A percentile compares a stretch with the other conserved stretches of the same genome.
These are phyloP conservation scores for Geotrichum cucujoidarum DNA, from an alignment of 1,139 yeast species.

Conservation along the genomic window DNA sequence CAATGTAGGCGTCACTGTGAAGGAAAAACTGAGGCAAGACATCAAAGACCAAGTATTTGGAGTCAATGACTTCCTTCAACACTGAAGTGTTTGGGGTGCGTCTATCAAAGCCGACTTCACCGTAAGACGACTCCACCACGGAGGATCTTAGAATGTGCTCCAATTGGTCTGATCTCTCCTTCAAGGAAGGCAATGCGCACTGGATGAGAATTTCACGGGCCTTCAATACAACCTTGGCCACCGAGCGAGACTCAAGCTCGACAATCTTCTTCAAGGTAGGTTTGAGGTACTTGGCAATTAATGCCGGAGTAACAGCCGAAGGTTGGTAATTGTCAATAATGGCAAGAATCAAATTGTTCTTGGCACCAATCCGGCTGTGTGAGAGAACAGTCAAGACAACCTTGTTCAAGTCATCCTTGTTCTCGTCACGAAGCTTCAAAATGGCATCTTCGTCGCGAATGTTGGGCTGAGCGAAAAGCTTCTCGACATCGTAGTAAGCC, in stretches of 20 bases:
- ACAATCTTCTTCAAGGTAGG: conserved; percentile 71
- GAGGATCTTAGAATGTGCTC: conserved; percentile 92
- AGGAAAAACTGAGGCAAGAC: conserved; percentile 87
- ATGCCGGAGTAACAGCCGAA: conserved; percentile 51
- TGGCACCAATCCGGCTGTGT: conserved; percentile 89
- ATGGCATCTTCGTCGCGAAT: conserved; percentile 75
- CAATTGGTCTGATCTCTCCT: conserved; percentile 94
- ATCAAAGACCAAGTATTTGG: conserved; percentile 93
- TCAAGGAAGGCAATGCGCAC: conserved; percentile 91
- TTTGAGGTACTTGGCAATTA: conserved; percentile 64
- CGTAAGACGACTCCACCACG: conserved; percentile 78
- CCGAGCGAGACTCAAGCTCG: conserved; percentile 83
- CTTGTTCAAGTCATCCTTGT: conserved; percentile 66
- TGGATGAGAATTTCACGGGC: conserved; percentile 95
- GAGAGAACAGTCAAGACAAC: conserved; percentile 75
- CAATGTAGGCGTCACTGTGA: conserved; percentile 79
- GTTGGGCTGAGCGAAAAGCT: conserved; percentile 67
- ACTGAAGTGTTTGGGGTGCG: conserved; percentile 76
- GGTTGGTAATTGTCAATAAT: conserved; percentile 71
- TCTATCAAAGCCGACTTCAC: conserved; percentile 68
- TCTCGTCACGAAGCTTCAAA: conserved; percentile 78
- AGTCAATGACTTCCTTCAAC: conserved; percentile 87
- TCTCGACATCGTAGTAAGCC: conserved; percentile 73
- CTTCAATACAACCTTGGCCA: conserved; percentile 89
- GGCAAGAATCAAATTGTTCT: conserved; percentile 83